Evolutionary conservation across 495 filamentous ascomycete species (phyloP), one percentile per base, ranked within the genome.

Genomic region (Parathielavia hyrcaniae): DNA sequence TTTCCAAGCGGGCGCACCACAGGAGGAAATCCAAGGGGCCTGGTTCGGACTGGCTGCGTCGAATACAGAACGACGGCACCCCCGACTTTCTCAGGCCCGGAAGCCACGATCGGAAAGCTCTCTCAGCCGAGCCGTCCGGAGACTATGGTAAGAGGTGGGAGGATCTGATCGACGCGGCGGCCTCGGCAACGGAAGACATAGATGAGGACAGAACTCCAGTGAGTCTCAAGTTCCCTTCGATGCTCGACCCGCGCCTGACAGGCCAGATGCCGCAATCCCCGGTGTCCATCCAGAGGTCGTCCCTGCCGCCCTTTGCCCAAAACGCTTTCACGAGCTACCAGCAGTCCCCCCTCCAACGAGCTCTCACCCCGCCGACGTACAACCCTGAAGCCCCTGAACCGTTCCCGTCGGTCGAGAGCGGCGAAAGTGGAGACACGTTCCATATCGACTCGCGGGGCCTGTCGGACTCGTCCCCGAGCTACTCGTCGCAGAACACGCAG

Each of bases 141-240:
- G 81, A 86, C 45, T 88, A 85, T 70, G 89, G 89, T 41, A 92
- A 91, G 75, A 79, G 91, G 65, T 96, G 91, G 91, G 89, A 95
- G 71, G 91, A 96, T 70, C 73, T 96, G 59, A 91, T 96, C 56
- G 91, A 96, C 71, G 91, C 91, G 11, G 71, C 71, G 22, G 86
- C 90, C 16, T 95, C 89, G 38, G 90, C 89, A 11, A 95, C 89
- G 8, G 90, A 95, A 77, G 91, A 93, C 72, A 90, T 93, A 63
- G 89, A 92, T 64, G 82, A 85, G 62, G 88, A 92, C 61, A 82
- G 89, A 68, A 91, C 87, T 62, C 87, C 87, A 60, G 87, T 89
- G 77, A 79, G 83, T 79, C 55, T 59, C 59, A 62, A 56, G 53
- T 63, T 64, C 68, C 63, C 69, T 60, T 64, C 63, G 23, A 53